Evolutionary conservation across 352 stramenopile genomes (phyloP).

Genomic region (Phytophthora idaei): DNA sequence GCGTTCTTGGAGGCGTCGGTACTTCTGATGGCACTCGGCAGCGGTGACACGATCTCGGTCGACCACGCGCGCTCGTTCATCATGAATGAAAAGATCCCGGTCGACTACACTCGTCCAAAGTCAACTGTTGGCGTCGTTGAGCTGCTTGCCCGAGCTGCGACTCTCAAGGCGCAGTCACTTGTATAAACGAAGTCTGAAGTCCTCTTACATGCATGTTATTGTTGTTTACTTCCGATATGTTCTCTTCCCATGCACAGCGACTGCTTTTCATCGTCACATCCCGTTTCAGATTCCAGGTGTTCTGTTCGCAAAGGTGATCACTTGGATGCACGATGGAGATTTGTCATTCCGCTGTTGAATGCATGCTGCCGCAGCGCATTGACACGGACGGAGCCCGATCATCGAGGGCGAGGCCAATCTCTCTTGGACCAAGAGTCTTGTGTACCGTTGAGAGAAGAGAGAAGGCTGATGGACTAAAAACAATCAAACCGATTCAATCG

Average conservation of each 20-base stretch:
- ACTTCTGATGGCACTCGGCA: conserved; percentile 29
- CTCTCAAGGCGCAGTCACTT: conserved; percentile 33
- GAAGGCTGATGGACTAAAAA: too few species aligned
- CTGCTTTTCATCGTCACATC: not conserved
- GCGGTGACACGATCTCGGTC: conserved; percentile 30
- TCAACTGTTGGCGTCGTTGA: conserved; percentile 21
- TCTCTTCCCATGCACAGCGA: not conserved
- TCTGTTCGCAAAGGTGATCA: too few species aligned
- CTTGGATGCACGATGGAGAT: conserved; percentile 1
- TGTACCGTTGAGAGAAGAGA: too few species aligned
- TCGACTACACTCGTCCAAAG: conserved; percentile 23
- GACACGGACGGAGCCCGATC: too few species aligned
- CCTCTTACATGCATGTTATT: not conserved
- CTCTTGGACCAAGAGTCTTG: too few species aligned
- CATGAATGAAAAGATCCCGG: conserved; percentile 39
- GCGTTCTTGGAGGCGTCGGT: conserved; percentile 34
- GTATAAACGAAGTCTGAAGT: conserved; percentile 14
- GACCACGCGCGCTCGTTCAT: conserved; percentile 40
- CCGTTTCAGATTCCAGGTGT: not conserved
- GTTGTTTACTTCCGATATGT: not conserved
- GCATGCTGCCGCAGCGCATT: not conserved
- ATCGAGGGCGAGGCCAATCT: too few species aligned
- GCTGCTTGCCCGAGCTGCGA: conserved; percentile 24
- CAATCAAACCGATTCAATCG: too few species aligned
- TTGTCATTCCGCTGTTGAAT: conserved; percentile 8